phyloP scores from a whole-genome alignment of 139 green algal genomes.

The Deuterostichococcus epilithicus region DNA sequence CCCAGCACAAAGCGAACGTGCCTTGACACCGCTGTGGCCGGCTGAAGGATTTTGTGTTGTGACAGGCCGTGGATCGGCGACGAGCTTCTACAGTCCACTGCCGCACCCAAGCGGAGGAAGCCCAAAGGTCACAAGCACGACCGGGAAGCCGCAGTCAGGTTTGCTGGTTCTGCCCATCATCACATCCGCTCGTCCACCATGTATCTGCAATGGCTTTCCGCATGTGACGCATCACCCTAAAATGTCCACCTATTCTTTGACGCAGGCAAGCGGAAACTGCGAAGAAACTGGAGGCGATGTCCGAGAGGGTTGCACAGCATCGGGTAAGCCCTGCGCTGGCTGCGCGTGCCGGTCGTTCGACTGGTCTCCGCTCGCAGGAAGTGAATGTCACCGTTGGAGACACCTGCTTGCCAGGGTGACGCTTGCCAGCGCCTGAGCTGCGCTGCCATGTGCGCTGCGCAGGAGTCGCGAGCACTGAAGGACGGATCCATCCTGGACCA shows the following conservation, averaged over 20 bases:
- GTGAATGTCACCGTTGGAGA: too few species aligned
- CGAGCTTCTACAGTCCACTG: not conserved
- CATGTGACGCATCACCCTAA: not conserved
- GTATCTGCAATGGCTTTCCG: not conserved
- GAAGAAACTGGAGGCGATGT: constrained; percentile 29
- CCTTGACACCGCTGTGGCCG: constrained; percentile 10
- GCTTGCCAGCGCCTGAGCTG: too few species aligned
- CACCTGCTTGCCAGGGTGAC: too few species aligned
- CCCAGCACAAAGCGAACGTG: constrained; percentile 28
- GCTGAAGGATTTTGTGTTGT: not conserved
- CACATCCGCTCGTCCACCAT: not conserved
- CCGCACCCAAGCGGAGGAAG: constrained; percentile 5
- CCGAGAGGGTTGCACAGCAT: constrained; percentile 30
- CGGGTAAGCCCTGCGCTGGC: constrained; percentile 7
- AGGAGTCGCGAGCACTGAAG: constrained; percentile 23
- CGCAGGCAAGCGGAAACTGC: constrained; percentile 30
- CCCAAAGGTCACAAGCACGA: constrained; percentile 56
- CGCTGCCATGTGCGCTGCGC: not conserved
- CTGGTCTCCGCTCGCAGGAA: too few species aligned
- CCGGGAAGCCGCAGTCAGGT: constrained; percentile 14
- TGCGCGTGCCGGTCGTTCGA: not conserved
- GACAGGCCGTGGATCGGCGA: not conserved
- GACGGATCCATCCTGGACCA: constrained; percentile 12
- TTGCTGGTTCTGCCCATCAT: constrained; percentile 1
- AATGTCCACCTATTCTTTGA: not conserved